Percentiles rank a stretch among this genome's conserved stretches.
Conservation (phyloP, 2,329 filamentous ascomycete genomes). For the Periconia digitata region DNA sequence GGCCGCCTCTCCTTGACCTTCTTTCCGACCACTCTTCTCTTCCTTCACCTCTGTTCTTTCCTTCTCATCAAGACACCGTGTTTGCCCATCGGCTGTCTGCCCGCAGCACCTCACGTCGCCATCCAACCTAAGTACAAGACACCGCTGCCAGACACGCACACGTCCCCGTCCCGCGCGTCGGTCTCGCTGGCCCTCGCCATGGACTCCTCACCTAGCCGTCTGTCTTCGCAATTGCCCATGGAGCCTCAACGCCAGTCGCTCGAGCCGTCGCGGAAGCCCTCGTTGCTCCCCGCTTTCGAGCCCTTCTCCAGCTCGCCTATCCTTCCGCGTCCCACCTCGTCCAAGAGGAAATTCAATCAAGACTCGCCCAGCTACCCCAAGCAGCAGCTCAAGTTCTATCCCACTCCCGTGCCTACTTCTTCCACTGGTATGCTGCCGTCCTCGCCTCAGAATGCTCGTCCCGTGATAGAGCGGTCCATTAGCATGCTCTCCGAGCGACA, state of each 20-base stretch:
- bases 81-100: slow-evolving; percentile 25
- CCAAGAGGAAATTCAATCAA: slow-evolving; percentile 65
- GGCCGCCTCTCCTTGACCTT: slow-evolving; percentile 30
- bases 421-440: slow-evolving; percentile 90
- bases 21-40: slow-evolving; percentile 22
- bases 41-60: slow-evolving; percentile 13
- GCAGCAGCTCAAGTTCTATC: slow-evolving; percentile 70
- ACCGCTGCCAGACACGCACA: slow-evolving; percentile 24
- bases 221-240: slow-evolving; percentile 28
- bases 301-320: slow-evolving; percentile 73
- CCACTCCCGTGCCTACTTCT: slow-evolving; percentile 90
- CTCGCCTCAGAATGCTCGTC: slow-evolving; percentile 58
- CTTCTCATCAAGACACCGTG: slow-evolving; percentile 12
- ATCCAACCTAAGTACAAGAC: slow-evolving; percentile 10
- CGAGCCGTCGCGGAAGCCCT: slow-evolving; percentile 59
- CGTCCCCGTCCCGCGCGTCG: slow-evolving; percentile 33
- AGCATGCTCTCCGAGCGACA: slow-evolving; percentile 71
- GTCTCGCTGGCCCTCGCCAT: slow-evolving; percentile 26
- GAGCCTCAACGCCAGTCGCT: slow-evolving; percentile 27
- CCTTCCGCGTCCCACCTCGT: slow-evolving; percentile 62
- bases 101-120: slow-evolving; percentile 28
- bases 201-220: slow-evolving; percentile 34
- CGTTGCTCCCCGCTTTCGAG: slow-evolving; percentile 77
- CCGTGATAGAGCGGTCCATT: slow-evolving; percentile 60
- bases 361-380: slow-evolving; percentile 49